Percentiles rank a stretch among this genome's conserved stretches.
phyloP scores from a whole-genome alignment of 2,329 filamentous ascomycete genomes.

The Rutstroemia sp. region DNA sequence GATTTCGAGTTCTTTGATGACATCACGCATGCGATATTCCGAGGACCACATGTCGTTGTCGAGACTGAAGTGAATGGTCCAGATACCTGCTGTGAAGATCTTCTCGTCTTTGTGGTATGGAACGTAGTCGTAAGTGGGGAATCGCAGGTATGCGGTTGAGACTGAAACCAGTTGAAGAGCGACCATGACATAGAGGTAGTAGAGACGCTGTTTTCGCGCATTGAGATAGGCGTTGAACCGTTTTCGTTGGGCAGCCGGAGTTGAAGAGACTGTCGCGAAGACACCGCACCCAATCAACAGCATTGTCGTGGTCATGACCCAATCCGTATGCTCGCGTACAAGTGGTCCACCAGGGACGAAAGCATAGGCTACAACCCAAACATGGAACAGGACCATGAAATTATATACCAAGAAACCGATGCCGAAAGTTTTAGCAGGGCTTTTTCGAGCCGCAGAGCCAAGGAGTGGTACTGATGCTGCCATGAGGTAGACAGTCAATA shows the following conservation, averaged over 20 bases:
- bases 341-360: slow-evolving; percentile 93
- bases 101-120: slow-evolving; percentile 86
- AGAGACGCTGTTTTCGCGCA: slow-evolving; percentile 44
- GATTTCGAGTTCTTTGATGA: slow-evolving; percentile 90
- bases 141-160: slow-evolving; percentile 77
- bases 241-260: slow-evolving; percentile 30
- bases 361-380: slow-evolving; percentile 97
- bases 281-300: slow-evolving; percentile 76
- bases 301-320: slow-evolving; percentile 88
- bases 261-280: slow-evolving; percentile 54
- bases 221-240: slow-evolving; percentile 35
- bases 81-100: slow-evolving; percentile 88
- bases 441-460: slow-evolving; percentile 66
- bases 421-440: slow-evolving; percentile 75
- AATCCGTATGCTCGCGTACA: slow-evolving; percentile 90
- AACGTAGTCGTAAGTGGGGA: slow-evolving; percentile 85
- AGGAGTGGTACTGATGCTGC: slow-evolving; percentile 72
- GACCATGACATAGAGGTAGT: slow-evolving; percentile 66
- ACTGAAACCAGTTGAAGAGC: slow-evolving; percentile 74
- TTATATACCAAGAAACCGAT: slow-evolving; percentile 89
- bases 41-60: slow-evolving; percentile 99
- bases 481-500: slow-evolving; percentile 72
- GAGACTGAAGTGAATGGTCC: slow-evolving; percentile 96
- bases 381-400: slow-evolving; percentile 90
- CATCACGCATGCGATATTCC: slow-evolving; percentile 84